Conservation (phyloP, 2,329 filamentous ascomycete species). For the Didymella sp. region DNA sequence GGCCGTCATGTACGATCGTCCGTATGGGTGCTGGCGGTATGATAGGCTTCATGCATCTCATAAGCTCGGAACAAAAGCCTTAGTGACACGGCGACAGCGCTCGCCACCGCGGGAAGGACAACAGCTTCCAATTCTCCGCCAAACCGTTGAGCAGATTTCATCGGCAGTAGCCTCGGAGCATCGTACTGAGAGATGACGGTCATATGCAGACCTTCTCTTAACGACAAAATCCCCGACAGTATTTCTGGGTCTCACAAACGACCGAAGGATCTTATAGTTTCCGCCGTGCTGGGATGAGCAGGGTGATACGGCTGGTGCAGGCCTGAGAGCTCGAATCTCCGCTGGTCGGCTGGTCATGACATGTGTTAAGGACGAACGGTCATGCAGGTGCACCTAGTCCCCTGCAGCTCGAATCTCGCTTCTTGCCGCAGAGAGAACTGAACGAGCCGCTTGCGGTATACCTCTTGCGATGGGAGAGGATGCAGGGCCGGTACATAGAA, state of each 20-base stretch:
- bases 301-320: constrained; percentile 31
- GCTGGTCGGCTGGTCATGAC: constrained; percentile 13
- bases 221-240: constrained; percentile 45
- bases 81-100: constrained; percentile 30
- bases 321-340: constrained; percentile 10
- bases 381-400: constrained; percentile 31
- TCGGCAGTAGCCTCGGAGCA: constrained; percentile 34
- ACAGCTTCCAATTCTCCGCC: constrained; percentile 24
- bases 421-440: constrained; percentile 25
- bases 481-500: constrained; percentile 13
- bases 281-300: constrained; percentile 17
- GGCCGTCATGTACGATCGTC: constrained; percentile 2
- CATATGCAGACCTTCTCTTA: constrained; percentile 44
- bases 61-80: constrained; percentile 9
- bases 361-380: constrained; percentile 32
- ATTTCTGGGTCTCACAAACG: constrained; percentile 38
- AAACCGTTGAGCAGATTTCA: constrained; percentile 28
- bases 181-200: constrained; percentile 43
- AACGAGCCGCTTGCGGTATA: constrained; percentile 7
- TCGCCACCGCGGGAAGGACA: constrained; percentile 25
- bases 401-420: constrained; percentile 32
- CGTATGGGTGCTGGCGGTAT: constrained; percentile 7
- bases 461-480: neutral
- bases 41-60: constrained; percentile 1
- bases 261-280: constrained; percentile 15